These are phyloP conservation scores for Aspergillus sclerotialis DNA, from an alignment of 2,329 filamentous ascomycete species.

Conservation along the genomic window DNA sequence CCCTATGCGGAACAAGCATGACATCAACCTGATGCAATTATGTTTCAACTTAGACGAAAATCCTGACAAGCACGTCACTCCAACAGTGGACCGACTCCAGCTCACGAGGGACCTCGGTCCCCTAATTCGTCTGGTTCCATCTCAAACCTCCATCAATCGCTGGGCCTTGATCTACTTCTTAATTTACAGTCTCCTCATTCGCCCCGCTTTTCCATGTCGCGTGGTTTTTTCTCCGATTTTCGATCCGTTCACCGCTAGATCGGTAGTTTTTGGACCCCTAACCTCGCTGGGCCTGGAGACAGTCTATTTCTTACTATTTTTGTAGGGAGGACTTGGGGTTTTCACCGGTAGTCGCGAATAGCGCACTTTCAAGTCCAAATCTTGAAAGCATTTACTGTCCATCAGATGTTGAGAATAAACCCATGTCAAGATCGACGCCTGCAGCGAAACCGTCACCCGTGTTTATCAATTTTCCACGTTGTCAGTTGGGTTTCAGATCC, in stretches of 20 bases:
- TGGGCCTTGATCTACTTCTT: background rate
- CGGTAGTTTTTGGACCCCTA: no score
- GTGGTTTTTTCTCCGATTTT: background rate
- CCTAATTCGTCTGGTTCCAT: no score
- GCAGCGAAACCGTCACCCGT: slow-evolving; percentile 17
- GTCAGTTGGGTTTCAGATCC: slow-evolving; percentile 28
- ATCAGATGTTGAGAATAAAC: no score
- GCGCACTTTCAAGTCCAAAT: no score
- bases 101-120: background rate
- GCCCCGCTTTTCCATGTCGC: background rate
- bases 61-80: background rate
- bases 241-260: no score
- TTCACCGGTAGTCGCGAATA: no score
- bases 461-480: slow-evolving; percentile 29
- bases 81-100: background rate
- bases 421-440: slow-evolving; percentile 20
- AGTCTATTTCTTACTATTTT: no score
- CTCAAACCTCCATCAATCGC: background rate
- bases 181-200: background rate
- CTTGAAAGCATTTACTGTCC: no score
- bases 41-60: background rate
- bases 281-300: no score
- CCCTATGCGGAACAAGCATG: background rate
- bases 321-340: no score
- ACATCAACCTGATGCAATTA: background rate